Conservation (phyloP, 2,329 filamentous ascomycete genomes). For the Arthrobotrys entomopaga region DNA sequence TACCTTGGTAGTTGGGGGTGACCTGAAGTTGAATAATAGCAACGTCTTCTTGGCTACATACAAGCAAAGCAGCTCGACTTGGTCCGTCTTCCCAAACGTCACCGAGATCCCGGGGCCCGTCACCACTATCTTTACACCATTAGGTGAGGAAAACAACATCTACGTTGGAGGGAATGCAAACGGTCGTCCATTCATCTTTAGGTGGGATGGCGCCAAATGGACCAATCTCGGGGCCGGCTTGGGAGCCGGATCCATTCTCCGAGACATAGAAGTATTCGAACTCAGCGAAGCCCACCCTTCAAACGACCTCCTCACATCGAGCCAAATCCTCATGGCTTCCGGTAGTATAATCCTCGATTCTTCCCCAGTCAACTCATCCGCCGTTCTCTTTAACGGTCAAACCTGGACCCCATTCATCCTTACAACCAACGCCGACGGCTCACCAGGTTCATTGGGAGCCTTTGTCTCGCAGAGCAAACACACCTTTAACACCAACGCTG, state of each 20-base stretch:
- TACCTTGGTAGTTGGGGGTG: conserved; percentile 79
- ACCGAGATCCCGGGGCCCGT: conserved; percentile 79
- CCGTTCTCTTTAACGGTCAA: conserved; percentile 87
- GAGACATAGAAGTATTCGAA: conserved; percentile 82
- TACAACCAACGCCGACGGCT: conserved; percentile 73
- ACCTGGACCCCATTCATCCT: conserved; percentile 81
- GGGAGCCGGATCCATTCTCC: conserved; percentile 68
- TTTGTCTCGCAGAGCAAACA: conserved; percentile 85
- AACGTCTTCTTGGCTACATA: conserved; percentile 76
- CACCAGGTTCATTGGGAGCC: conserved; percentile 77
- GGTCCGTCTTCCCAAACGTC: conserved; percentile 71
- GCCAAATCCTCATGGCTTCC: conserved; percentile 82
- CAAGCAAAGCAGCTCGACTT: conserved; percentile 73
- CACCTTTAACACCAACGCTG: conserved; percentile 72
- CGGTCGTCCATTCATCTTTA: conserved; percentile 79
- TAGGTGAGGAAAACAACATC: conserved; percentile 74
- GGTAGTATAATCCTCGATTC: conserved; percentile 79
- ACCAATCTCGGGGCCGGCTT: conserved; percentile 71
- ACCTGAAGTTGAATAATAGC: conserved; percentile 75
- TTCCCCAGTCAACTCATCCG: conserved; percentile 81
- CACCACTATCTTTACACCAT: conserved; percentile 78
- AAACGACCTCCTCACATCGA: conserved; percentile 71
- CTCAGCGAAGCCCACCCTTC: conserved; percentile 74
- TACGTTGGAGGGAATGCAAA: conserved; percentile 83
- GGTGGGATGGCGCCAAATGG: conserved; percentile 79